Evolutionary conservation across 306 rosid genomes (phyloP).

Genomic region (Lathyrus tuberosus): DNA sequence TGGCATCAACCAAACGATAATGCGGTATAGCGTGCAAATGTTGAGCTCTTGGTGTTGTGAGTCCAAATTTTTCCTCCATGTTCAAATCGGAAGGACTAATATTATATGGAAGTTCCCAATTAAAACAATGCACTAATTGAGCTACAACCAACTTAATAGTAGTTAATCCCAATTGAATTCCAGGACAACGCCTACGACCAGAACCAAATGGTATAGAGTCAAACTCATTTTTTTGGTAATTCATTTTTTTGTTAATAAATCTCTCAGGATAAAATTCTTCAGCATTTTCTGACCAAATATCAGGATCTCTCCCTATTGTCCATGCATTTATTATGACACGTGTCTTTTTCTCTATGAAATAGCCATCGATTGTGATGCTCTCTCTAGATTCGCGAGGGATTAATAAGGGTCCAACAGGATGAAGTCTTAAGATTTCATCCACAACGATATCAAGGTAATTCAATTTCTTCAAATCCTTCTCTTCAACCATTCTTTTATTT

Average conservation of each 20-base stretch:
- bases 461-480: not conserved
- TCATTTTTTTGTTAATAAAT: not conserved
- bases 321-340: not conserved
- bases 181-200: not conserved
- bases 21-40: not conserved
- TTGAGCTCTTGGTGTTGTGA: not conserved
- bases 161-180: not conserved
- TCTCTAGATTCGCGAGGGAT: not conserved
- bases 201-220: not conserved
- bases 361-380: not conserved
- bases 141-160: not conserved
- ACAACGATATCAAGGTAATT: not conserved
- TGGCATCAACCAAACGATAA: not conserved
- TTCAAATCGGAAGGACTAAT: not conserved
- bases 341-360: not conserved
- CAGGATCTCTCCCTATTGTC: not conserved
- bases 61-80: conserved; percentile 1
- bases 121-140: conserved; percentile 4
- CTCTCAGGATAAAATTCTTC: not conserved
- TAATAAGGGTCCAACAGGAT: not conserved
- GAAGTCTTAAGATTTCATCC: not conserved
- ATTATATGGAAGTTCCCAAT: not conserved
- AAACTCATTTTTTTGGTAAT: not conserved
- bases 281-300: not conserved
- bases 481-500: not conserved